Base-by-base conservation (phyloP, 192 early-diverging fungal genomes). In the Umbelopsis sp. region DNA sequence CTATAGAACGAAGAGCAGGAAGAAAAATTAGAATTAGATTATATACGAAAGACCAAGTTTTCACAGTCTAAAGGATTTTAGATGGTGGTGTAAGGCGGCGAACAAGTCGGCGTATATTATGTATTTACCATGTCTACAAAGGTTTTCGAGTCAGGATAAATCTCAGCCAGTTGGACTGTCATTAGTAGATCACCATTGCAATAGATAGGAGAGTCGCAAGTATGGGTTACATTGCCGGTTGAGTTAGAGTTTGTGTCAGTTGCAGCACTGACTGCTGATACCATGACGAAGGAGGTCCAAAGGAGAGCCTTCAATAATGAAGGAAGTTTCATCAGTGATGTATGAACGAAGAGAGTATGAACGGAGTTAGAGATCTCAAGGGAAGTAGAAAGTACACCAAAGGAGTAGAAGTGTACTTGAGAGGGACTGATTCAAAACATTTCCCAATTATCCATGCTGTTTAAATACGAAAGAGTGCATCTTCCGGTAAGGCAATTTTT, bases 111-210 rank as follows among this genome's bases (percentile, higher is more conserved):
- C n/a, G n/a, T n/a, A n/a, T n/a, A 45, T 43, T 36, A 32, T n/a
- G n/a, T 47, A 54, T 22, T 66, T 80, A 73, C 74, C 81, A 74
- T 85, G 72, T 88, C 84, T 31, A 92, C 91, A 82, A 90, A 92
- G 26, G 90, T 90, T 79, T 92, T 92, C 71, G 89, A 89, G 68
- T 92, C 91, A 0, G 77, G 51, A 72, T 72, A 92, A 12, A 91
- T 45, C n/a, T 62, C 45, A 17, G 91, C 85, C 70, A 88, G 76
- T 68, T 92, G 89, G 24, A 92, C 83, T 0, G 83, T 74, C 17
- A 88, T 80, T 22, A 92, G 71, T 4, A 91, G 53, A n/a, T 83
- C 79, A 25, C 91, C 89, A 5, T 80, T 71, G 73, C 91, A 92
- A 79, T 91, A 92, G 51, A 92, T 89, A 2, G 79, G 86, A 43